These are phyloP conservation scores for Pseudonectria foliicola DNA, from an alignment of 2,329 filamentous ascomycete genomes.

Conservation along the genomic window DNA sequence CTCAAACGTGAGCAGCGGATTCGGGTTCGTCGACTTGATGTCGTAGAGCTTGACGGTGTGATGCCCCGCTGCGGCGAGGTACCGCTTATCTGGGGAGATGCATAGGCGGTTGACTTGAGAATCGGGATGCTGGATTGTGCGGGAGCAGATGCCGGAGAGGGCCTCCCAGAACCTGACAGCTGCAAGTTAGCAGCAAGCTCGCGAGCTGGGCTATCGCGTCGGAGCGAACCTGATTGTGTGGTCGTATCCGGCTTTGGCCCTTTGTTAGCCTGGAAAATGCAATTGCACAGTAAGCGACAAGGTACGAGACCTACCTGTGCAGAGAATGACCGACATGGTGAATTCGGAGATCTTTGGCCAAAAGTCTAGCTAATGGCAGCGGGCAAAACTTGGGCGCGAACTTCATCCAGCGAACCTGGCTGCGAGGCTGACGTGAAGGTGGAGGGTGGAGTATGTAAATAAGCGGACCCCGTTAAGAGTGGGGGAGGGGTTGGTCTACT, in stretches of 20 bases:
- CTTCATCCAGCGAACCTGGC: neutral
- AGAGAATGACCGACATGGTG: conserved; percentile 55
- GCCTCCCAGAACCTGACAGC: conserved; percentile 87
- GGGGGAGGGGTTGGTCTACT: too few species aligned
- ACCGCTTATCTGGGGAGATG: conserved; percentile 97
- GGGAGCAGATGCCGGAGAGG: conserved; percentile 92
- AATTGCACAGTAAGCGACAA: neutral
- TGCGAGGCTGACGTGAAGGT: neutral
- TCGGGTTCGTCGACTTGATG: conserved; percentile 96
- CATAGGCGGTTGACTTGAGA: conserved; percentile 97
- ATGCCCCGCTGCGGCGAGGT: conserved; percentile 72
- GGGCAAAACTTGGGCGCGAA: neutral
- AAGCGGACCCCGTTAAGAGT: too few species aligned
- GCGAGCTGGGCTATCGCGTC: conserved; percentile 5
- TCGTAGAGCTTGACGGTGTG: conserved; percentile 96
- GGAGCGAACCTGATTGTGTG: conserved; percentile 50
- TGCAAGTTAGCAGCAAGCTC: conserved; percentile 8
- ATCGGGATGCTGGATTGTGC: conserved; percentile 95
- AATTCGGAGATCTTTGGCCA: conserved; percentile 9
- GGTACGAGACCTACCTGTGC: conserved; percentile 43
- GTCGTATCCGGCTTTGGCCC: conserved; percentile 48
- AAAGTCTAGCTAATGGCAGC: conserved; percentile 16
- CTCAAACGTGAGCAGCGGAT: conserved; percentile 86
- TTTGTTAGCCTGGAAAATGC: conserved; percentile 13
- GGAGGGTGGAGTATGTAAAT: too few species aligned